Evolutionary conservation across 2,329 filamentous ascomycete species (phyloP).

Genomic region (Cercospora citrullina): DNA sequence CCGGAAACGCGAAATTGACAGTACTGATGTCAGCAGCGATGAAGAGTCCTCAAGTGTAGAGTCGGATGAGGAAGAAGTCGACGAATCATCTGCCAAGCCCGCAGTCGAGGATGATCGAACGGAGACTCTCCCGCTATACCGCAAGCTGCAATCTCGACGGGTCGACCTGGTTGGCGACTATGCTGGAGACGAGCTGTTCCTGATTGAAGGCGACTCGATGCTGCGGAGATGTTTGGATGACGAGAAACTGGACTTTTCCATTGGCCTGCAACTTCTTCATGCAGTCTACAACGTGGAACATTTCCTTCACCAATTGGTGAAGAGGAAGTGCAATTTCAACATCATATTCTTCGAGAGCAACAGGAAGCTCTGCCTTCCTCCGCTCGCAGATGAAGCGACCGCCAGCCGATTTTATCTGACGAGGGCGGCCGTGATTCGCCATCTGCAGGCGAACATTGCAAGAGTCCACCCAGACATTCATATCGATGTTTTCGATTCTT

Average conservation of each 20-base stretch:
- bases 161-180: conserved; percentile 74
- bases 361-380: conserved; percentile 57
- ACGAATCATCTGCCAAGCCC: neutral
- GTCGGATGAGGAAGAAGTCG: conserved; percentile 7
- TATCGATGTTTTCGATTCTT: conserved; percentile 51
- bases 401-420: conserved; percentile 61
- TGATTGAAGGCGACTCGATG: conserved; percentile 73
- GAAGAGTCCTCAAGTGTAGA: conserved; percentile 2
- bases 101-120: conserved; percentile 1
- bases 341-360: conserved; percentile 67
- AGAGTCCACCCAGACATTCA: conserved; percentile 44
- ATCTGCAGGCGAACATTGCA: conserved; percentile 55
- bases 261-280: conserved; percentile 70
- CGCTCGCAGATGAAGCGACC: conserved; percentile 37
- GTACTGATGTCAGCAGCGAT: neutral
- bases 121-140: conserved; percentile 39
- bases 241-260: conserved; percentile 63
- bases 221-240: conserved; percentile 64
- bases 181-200: conserved; percentile 70
- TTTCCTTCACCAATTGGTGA: conserved; percentile 61
- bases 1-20: neutral
- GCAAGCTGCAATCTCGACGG: conserved; percentile 44
- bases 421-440: conserved; percentile 63
- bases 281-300: conserved; percentile 68
- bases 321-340: conserved; percentile 69